These are phyloP conservation scores for Phytophthora palmivora DNA, from an alignment of 352 stramenopile genomes.

Conservation along the genomic window DNA sequence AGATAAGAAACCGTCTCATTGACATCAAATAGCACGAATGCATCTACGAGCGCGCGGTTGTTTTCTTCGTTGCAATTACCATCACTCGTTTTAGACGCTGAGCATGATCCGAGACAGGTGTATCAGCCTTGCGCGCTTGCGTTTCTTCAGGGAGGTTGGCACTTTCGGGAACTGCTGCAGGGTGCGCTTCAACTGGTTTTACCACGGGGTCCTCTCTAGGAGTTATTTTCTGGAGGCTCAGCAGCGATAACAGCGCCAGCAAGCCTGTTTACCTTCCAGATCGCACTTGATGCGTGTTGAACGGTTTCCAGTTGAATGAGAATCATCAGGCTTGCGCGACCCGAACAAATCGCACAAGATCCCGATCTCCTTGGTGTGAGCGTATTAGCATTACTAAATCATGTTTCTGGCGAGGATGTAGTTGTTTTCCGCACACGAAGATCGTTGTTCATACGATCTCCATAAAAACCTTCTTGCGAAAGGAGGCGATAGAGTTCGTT, in stretches of 20 bases:
- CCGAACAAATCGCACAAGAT: slow-evolving; percentile 73
- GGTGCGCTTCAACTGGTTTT: slow-evolving; percentile 2
- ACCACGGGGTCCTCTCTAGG: background rate
- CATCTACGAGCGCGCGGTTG: slow-evolving; percentile 36
- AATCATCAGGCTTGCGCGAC: slow-evolving; percentile 24
- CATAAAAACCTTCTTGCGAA: slow-evolving; percentile 71
- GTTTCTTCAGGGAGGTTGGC: background rate
- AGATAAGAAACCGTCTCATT: slow-evolving; percentile 56
- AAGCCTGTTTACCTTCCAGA: slow-evolving; percentile 50
- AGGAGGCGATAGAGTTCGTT: slow-evolving; percentile 77
- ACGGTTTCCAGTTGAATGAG: slow-evolving; percentile 13
- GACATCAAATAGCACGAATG: slow-evolving; percentile 55
- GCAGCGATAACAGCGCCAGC: slow-evolving; percentile 61
- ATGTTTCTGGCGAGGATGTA: slow-evolving; percentile 30
- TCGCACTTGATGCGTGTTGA: slow-evolving; percentile 64
- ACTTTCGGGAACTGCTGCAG: background rate
- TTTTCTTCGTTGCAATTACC: slow-evolving; percentile 35
- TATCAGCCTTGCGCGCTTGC: slow-evolving; percentile 1
- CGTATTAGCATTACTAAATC: slow-evolving; percentile 50
- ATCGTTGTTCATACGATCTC: slow-evolving; percentile 2
- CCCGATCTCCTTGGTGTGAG: slow-evolving; percentile 61
- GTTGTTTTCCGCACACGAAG: slow-evolving; percentile 2
- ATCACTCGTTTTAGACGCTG: slow-evolving; percentile 53
- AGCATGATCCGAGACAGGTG: slow-evolving; percentile 18
- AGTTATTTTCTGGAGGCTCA: slow-evolving; percentile 11